Conservation (phyloP, 768 basidiomycete species). For the Cystobasidium tubakii region DNA sequence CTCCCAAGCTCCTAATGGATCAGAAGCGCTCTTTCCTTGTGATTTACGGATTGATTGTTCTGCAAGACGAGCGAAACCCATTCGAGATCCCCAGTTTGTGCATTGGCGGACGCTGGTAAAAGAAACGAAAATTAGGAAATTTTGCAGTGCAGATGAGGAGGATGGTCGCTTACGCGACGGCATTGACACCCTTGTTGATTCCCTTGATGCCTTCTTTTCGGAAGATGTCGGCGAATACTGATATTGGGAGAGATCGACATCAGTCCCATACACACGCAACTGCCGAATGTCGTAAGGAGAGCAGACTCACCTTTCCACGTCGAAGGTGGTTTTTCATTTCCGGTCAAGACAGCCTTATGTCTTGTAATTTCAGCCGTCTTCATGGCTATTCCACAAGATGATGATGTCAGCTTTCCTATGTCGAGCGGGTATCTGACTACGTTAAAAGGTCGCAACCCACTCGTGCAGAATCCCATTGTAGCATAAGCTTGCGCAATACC, state of each 20-base stretch:
- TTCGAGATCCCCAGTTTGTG: constrained; percentile 60
- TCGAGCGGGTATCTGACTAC: too few relatives aligned
- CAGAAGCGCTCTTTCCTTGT: constrained; percentile 70
- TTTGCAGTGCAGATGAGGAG: too few relatives aligned
- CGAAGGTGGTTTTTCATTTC: constrained; percentile 65
- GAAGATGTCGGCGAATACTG: constrained; percentile 90
- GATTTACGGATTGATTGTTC: constrained; percentile 70
- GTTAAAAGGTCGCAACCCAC: not conserved
- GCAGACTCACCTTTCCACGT: constrained; percentile 41
- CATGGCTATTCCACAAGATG: constrained; percentile 68
- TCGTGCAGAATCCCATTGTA: constrained; percentile 80
- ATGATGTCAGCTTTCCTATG: too few relatives aligned
- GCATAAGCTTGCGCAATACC: constrained; percentile 97
- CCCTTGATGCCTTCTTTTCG: constrained; percentile 85
- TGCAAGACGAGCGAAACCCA: constrained; percentile 92
- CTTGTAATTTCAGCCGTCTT: constrained; percentile 98
- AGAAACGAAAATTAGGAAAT: too few relatives aligned
- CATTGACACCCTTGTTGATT: constrained; percentile 97
- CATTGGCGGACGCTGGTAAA: constrained; percentile 48
- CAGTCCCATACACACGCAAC: not conserved
- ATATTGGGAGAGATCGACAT: constrained; percentile 43
- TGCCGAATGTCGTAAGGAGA: too few relatives aligned
- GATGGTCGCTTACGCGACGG: constrained; percentile 50
- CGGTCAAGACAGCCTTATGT: constrained; percentile 78
- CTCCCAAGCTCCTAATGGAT: constrained; percentile 68